phyloP scores from a whole-genome alignment of 2,329 filamentous ascomycete genomes.

The Pseudogymnoascus sp. region DNA sequence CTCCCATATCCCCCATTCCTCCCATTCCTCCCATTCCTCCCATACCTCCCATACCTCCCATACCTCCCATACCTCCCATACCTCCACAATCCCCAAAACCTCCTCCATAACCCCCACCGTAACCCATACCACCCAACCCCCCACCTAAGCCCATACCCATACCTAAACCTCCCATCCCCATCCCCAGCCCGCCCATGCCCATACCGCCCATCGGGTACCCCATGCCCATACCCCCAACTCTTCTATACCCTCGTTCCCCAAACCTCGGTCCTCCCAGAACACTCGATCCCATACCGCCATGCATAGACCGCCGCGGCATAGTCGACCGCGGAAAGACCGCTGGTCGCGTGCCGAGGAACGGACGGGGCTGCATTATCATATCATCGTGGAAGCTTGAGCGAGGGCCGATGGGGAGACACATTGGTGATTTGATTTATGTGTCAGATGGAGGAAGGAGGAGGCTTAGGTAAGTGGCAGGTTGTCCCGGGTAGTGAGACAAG shows the following conservation, averaged over 20 bases:
- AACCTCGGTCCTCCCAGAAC: not conserved
- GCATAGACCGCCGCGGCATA: not conserved
- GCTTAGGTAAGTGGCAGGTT: not conserved
- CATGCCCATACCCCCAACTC: not conserved
- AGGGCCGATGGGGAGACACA: constrained; percentile 2
- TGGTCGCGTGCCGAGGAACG: not conserved
- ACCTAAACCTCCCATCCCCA: not conserved
- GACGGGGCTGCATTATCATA: not conserved
- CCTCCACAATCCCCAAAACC: not conserved
- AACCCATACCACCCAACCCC: not conserved
- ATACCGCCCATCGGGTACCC: not conserved
- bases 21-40: not conserved
- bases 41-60: not conserved
- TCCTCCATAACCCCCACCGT: not conserved
- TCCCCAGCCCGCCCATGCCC: not conserved
- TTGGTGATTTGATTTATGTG: not conserved
- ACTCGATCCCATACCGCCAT: not conserved
- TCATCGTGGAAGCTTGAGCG: not conserved
- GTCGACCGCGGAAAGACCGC: not conserved
- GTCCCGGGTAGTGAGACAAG: not conserved
- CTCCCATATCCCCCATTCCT: too few species aligned
- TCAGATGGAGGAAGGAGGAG: not conserved
- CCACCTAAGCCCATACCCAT: not conserved
- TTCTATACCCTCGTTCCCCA: not conserved
- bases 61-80: not conserved